Evolutionary conservation across 371 early-diverging fungal genomes (phyloP), one percentile per base, ranked within the genome.

Genomic region (Rhizopus stolonifer): DNA sequence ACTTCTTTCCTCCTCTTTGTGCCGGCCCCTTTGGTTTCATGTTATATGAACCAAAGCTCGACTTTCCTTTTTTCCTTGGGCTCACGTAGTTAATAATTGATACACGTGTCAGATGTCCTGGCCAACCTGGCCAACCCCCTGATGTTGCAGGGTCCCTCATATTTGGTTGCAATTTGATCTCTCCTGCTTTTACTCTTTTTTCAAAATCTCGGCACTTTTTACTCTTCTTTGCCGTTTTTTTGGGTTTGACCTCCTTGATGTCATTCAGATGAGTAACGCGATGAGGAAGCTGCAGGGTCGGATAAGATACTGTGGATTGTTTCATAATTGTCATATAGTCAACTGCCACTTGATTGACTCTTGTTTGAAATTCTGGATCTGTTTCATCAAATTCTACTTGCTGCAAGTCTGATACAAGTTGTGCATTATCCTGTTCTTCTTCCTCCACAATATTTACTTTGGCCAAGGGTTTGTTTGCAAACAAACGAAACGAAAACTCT

Each of bases 41-140:
- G 8, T 18, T 38, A 38, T 38, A 14, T 38, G 14, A 38, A 9
- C 29, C 29, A 9, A 9, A 11, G 11, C 11, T 9, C 11, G 29
- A 2, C 11, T 25, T 46, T 21, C 14, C 29, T 39, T 39, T 48
- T 22, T 53, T 49, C 14, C 19, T 44, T 32, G 56, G 15, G 6
- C 36, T 32, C 2, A 26, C 22, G 21, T 57, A 57, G 3, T 62
- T 49, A 11, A 72, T 61, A 49, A 76, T 76, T 3, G 60, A 60
- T 25, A 61, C 64, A 1, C 36, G 49, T 10, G 64, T 77, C 1
- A 56, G 46, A n/a, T 52, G 29, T n/a, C 77, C 73, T n/a, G 77
- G 77, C 70, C 71, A 77, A 15, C 77, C 77, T 15, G 77, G 73
- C 77, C 77, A 77, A 1, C 73, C 77, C 17, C 63, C 62, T 25